phyloP scores from a whole-genome alignment of 2,329 filamentous ascomycete species.

The Phyllachora maydis region DNA sequence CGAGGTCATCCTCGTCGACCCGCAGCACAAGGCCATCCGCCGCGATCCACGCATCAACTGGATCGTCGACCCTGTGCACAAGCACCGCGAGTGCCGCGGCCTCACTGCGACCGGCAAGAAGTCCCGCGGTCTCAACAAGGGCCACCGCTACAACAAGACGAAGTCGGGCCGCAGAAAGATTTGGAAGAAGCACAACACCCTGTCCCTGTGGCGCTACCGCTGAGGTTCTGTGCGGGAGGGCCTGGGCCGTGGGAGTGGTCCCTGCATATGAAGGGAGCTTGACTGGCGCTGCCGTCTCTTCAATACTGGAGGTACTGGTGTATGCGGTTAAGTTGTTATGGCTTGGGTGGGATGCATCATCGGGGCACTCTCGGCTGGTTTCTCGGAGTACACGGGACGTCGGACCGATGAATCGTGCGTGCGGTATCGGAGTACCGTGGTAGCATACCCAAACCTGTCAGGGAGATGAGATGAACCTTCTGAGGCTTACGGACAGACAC shows the following conservation, averaged over 20 bases:
- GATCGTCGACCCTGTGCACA: constrained; percentile 99
- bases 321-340: no score
- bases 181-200: constrained; percentile 99
- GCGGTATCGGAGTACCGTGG: no score
- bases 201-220: constrained; percentile 96
- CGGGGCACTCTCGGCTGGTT: no score
- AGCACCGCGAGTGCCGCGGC: constrained; percentile 97
- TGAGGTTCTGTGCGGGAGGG: constrained; percentile 31
- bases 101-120: constrained; percentile 99
- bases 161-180: constrained; percentile 94
- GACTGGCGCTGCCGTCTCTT: no score
- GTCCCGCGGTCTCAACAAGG: constrained; percentile 98
- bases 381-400: no score
- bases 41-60: constrained; percentile 99
- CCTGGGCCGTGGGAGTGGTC: constrained; percentile 3
- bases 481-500: no score
- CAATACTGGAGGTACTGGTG: no score
- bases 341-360: no score
- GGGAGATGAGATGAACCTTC: no score
- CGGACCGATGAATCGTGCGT: no score
- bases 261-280: constrained; percentile 1
- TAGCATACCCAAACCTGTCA: no score
- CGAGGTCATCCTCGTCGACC: constrained; percentile 99
- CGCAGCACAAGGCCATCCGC: constrained; percentile 99
- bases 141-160: constrained; percentile 98